Evolutionary conservation across 106 monocot genomes (phyloP), one percentile per base, ranked within the genome.

Genomic region (Dioscorea alata): DNA sequence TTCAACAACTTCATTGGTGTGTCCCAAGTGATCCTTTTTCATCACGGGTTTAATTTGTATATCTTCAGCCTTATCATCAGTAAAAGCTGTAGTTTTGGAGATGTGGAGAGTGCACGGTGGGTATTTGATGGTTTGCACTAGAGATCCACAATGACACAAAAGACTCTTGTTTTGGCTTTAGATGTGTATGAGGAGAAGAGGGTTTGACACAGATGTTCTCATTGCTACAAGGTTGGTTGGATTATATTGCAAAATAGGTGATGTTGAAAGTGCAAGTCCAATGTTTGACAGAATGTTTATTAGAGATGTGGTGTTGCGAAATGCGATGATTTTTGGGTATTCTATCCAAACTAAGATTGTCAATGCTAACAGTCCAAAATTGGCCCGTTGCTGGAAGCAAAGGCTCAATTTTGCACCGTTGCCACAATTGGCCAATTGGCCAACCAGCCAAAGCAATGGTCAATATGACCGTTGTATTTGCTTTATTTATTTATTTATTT

Each of bases 301-400:
- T 0, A 86, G 72, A 69, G 89, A 93, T 71, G 72, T 18, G 14
- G 89, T 84, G 8, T 67, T 79, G 13, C 86, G 88, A 85, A 88
- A 86, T 61, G 73, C 88, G 2, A 79, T 86, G 73, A 77, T 92
- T 28, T 73, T 78, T 22, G 85, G 88, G 8, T 85, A 69, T 58
- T 77, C 71, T n/a, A n/a, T n/a, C n/a, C n/a, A n/a, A n/a, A n/a
- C n/a, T n/a, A n/a, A n/a, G n/a, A n/a, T n/a, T n/a, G n/a, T n/a
- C n/a, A n/a, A n/a, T n/a, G n/a, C n/a, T n/a, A n/a, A n/a, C n/a
- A n/a, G n/a, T n/a, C n/a, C n/a, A n/a, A n/a, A n/a, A n/a, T n/a
- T n/a, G n/a, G n/a, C n/a, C n/a, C n/a, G n/a, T n/a, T n/a, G n/a
- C n/a, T n/a, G n/a, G n/a, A n/a, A n/a, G n/a, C n/a, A n/a, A n/a